Base-by-base conservation (phyloP, 2,329 filamentous ascomycete genomes). In the Aureobasidium sp. region DNA sequence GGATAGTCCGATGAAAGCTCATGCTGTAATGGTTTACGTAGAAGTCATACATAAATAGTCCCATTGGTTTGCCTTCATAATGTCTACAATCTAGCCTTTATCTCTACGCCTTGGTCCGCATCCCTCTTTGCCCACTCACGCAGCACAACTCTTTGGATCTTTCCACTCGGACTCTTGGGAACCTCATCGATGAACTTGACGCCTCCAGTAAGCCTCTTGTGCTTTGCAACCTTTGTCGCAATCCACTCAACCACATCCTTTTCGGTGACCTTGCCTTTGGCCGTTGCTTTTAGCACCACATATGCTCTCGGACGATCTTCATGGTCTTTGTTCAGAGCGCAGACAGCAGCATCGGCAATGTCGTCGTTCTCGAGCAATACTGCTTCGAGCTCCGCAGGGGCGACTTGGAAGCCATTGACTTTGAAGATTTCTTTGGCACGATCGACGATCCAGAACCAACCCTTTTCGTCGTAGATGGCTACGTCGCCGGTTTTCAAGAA, bases 111-210 rank as follows among this genome's bases (percentile, higher is more conserved):
- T 44, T 66, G 69, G 53, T 73, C 66, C 13, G 55, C 78, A 70
- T 85, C 83, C 62, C 73, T 73, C 72, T 81, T 83, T 7, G 82
- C 78, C 81, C 81, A 84, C 47, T 83, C 80, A 65, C 79, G 78
- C 73, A 85, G 74, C 6, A 79, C 69, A 66, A 83, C 83, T 53
- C 82, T 74, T 69, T 81, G 76, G 55, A 85, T 84, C 75, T 85
- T 86, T 9, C 83, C 83, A 63, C 78, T 81, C 13, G 79, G 77
- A 49, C 83, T 71, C 69, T 83, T 84, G 0, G 83, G 82, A 59
- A 85, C 78, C 64, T 81, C 79, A 53, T 83, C 78, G 7, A 85
- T 76, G 63, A 84, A 83, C 30, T 77, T 73, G 32, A 83, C 76
- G n/a, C 75, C 74, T 11, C 75, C 75, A 13, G 71, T 65, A 1